phyloP scores from a whole-genome alignment of 345 rosid species.

The Lagerstroemia speciosa region DNA sequence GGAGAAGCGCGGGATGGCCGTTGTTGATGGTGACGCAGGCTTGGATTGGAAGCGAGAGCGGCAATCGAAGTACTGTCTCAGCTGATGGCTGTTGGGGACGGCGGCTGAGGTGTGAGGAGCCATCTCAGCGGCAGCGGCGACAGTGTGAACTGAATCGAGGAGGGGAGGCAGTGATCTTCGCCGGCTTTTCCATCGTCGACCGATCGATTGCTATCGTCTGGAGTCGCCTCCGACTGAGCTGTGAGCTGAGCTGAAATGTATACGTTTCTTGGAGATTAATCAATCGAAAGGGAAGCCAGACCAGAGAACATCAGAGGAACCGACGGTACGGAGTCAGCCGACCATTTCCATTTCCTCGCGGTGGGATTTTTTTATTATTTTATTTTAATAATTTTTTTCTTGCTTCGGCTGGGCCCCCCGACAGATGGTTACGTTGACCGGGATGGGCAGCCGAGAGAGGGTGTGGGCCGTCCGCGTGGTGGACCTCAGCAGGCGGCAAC shows the following conservation, averaged over 20 bases:
- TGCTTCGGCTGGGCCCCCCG: not conserved
- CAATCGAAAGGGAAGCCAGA: not conserved
- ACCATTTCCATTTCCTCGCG: not conserved
- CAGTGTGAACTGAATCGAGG: not conserved
- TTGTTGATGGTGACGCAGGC: constrained; percentile 15
- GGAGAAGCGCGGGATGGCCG: constrained; percentile 21
- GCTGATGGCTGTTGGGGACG: not conserved
- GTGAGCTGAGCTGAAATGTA: not conserved
- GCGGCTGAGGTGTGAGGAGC: not conserved
- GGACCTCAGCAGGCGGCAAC: not conserved
- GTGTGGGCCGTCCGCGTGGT: not conserved
- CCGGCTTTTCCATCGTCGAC: not conserved
- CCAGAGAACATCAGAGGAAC: not conserved
- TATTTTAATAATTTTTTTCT: too few relatives aligned
- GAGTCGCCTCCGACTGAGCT: not conserved
- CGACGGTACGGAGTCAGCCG: not conserved
- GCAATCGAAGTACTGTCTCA: constrained; percentile 20
- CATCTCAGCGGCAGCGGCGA: not conserved
- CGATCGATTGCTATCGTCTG: not conserved
- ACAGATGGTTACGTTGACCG: not conserved
- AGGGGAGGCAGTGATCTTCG: not conserved
- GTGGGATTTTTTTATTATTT: not conserved
- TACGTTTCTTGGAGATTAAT: constrained; percentile 9
- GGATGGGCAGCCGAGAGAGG: not conserved
- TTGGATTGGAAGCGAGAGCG: constrained; percentile 45